phyloP scores from a whole-genome alignment of 768 basidiomycete genomes.

The Collybia nuda region DNA sequence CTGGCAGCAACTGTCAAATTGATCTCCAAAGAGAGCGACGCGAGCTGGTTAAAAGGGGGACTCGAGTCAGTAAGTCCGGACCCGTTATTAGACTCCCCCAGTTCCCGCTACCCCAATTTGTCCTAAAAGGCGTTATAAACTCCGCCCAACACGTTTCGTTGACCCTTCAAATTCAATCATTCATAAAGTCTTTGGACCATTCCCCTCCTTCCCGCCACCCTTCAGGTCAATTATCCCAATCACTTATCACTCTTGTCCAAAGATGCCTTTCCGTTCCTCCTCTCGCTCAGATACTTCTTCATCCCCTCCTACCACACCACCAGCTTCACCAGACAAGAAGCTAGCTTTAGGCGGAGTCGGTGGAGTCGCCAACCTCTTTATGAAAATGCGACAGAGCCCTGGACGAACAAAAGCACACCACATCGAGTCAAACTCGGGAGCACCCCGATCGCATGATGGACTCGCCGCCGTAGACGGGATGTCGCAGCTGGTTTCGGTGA shows the following conservation, averaged over 20 bases:
- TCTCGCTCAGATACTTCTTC: constrained; percentile 2
- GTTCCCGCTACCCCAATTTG: too few species aligned
- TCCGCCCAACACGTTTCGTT: background rate
- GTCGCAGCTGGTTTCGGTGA: constrained; percentile 25
- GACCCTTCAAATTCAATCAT: constrained; percentile 1
- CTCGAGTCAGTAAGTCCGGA: too few species aligned
- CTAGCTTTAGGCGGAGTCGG: constrained; percentile 27
- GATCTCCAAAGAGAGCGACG: too few species aligned
- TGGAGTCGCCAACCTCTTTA: constrained; percentile 52
- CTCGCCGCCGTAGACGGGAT: constrained; percentile 23
- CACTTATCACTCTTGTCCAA: background rate
- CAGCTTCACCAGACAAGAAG: constrained; percentile 14
- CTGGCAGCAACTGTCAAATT: too few species aligned
- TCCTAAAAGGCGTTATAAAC: background rate
- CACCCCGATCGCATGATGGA: constrained; percentile 37
- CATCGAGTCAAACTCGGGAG: constrained; percentile 35
- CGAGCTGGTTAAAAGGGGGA: too few species aligned
- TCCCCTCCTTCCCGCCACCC: background rate
- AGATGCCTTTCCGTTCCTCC: constrained; percentile 9
- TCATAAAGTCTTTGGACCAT: constrained; percentile 6
- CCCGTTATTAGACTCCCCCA: too few species aligned
- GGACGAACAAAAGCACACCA: constrained; percentile 22
- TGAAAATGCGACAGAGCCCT: constrained; percentile 46
- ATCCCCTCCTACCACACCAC: constrained; percentile 9
- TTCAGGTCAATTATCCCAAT: background rate